A percentile compares a stretch with the other conserved stretches of the same genome.
These are phyloP conservation scores for Nelumbo lutea DNA, from an alignment of 164 flowering plant genomes.

Conservation along the genomic window DNA sequence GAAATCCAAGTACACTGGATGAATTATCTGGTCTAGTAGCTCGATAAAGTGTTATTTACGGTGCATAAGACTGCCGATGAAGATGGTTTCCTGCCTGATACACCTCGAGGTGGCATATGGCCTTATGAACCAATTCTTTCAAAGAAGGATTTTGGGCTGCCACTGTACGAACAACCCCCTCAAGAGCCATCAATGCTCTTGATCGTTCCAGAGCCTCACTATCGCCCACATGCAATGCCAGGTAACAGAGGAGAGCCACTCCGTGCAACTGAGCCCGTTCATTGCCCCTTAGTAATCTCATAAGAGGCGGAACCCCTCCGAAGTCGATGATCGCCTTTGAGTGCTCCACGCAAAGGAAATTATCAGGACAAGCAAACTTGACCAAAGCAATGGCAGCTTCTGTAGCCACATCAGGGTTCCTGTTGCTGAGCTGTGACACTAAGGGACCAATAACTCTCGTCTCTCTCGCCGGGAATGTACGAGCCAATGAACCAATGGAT, in stretches of 20 bases:
- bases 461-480: slow-evolving; percentile 73
- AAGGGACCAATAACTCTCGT: slow-evolving; percentile 52
- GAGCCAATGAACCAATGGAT: slow-evolving; percentile 71
- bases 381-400: slow-evolving; percentile 66
- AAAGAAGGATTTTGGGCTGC: slow-evolving; percentile 44
- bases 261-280: slow-evolving; percentile 46
- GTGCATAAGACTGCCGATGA: slow-evolving; percentile 28
- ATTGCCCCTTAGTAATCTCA: slow-evolving; percentile 44
- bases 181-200: slow-evolving; percentile 47
- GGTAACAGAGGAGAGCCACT: slow-evolving; percentile 59
- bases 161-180: slow-evolving; percentile 36
- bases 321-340: slow-evolving; percentile 67
- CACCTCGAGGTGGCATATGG: slow-evolving; percentile 53
- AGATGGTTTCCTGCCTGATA: slow-evolving; percentile 50
- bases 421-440: slow-evolving; percentile 41
- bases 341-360: slow-evolving; percentile 50
- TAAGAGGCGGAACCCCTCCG: slow-evolving; percentile 47
- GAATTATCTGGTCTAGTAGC: background rate
- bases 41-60: slow-evolving; percentile 9
- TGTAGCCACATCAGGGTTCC: slow-evolving; percentile 42
- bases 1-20: background rate
- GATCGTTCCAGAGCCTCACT: slow-evolving; percentile 54
- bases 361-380: slow-evolving; percentile 59
- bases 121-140: slow-evolving; percentile 53
- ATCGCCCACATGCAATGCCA: slow-evolving; percentile 56